phyloP scores from a whole-genome alignment of 805 yeast species.

The Ogataea dorogensis region DNA sequence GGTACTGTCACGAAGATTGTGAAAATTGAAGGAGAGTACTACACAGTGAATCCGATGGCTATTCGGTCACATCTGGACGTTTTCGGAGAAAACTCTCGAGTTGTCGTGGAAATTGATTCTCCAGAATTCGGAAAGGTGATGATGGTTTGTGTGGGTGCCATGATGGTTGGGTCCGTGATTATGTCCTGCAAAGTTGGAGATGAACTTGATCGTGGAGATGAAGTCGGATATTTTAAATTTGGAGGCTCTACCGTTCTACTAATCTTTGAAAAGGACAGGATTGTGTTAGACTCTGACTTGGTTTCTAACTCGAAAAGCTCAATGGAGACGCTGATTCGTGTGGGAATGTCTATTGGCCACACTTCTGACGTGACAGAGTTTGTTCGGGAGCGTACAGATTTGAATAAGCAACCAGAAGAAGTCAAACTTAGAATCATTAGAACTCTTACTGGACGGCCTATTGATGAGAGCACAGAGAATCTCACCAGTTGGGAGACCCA shows the following conservation, averaged over 20 bases:
- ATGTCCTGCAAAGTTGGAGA: constrained; percentile 65
- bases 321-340: constrained; percentile 80
- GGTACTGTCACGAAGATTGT: constrained; percentile 68
- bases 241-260: constrained; percentile 89
- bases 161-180: constrained; percentile 96
- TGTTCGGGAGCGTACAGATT: constrained; percentile 42
- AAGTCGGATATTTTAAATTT: constrained; percentile 90
- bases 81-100: constrained; percentile 86
- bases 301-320: constrained; percentile 61
- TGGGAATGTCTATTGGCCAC: constrained; percentile 93
- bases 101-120: constrained; percentile 73
- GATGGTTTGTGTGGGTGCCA: constrained; percentile 88
- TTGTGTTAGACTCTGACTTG: constrained; percentile 73
- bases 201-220: constrained; percentile 65
- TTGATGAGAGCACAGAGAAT: constrained; percentile 16
- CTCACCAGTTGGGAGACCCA: constrained; percentile 31
- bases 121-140: constrained; percentile 74
- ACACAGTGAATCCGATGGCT: constrained; percentile 98
- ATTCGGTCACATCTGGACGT: constrained; percentile 84
- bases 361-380: constrained; percentile 47
- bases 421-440: constrained; percentile 50
- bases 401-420: constrained; percentile 46
- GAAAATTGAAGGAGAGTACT: constrained; percentile 83
- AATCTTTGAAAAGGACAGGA: constrained; percentile 50
- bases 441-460: constrained; percentile 57